Conservation (phyloP, 2,329 filamentous ascomycete genomes). For the Stromatinia cepivora region DNA sequence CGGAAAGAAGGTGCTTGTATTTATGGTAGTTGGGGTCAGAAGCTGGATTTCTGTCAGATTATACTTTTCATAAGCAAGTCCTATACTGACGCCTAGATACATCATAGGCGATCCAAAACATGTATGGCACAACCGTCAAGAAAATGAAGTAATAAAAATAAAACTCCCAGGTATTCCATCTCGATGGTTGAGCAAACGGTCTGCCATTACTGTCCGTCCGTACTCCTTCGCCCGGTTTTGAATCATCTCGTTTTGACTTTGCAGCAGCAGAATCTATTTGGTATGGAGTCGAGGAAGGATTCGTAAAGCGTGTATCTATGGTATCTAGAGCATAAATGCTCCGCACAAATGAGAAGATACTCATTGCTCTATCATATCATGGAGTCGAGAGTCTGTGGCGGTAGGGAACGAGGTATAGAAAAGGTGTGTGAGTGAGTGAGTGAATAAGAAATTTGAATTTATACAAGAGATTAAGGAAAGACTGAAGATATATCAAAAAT, state of each 20-base stretch:
- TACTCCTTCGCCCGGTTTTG: constrained; percentile 36
- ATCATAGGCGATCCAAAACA: constrained; percentile 88
- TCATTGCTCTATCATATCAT: constrained; percentile 32
- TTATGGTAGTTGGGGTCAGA: constrained; percentile 78
- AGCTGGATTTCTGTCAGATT: constrained; percentile 51
- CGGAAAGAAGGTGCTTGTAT: constrained; percentile 68
- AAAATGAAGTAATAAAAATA: constrained; percentile 76
- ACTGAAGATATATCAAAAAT: constrained; percentile 12
- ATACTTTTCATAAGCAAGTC: neutral
- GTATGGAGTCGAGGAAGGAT: constrained; percentile 67
- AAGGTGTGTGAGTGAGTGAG: neutral
- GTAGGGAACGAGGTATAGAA: neutral
- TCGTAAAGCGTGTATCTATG: constrained; percentile 71
- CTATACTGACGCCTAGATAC: constrained; percentile 73
- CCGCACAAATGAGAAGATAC: constrained; percentile 46
- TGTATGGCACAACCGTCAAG: constrained; percentile 67
- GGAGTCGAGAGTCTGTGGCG: neutral
- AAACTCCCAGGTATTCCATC: constrained; percentile 88
- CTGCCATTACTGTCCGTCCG: constrained; percentile 44
- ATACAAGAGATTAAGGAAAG: constrained; percentile 10
- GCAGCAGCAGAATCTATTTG: constrained; percentile 47
- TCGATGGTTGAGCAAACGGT: constrained; percentile 59
- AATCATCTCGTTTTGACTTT: constrained; percentile 35
- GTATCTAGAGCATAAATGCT: constrained; percentile 66
- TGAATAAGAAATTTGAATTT: constrained; percentile 1